Percentiles rank a stretch among this genome's conserved stretches.
phyloP scores from a whole-genome alignment of 2,329 filamentous ascomycete species.

The Plenodomus biglobosus region DNA sequence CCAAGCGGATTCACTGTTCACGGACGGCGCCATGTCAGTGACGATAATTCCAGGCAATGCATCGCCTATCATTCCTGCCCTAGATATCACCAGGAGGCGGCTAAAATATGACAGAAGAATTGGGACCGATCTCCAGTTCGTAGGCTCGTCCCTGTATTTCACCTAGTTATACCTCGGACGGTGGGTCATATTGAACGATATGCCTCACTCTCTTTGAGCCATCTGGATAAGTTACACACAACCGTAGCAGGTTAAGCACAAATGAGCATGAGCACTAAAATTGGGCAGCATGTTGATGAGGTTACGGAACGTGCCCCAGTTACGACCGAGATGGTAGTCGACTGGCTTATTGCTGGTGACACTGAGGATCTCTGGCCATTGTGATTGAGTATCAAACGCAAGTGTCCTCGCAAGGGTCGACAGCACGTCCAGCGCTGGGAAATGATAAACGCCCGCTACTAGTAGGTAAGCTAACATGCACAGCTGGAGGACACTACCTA shows the following conservation, averaged over 20 bases:
- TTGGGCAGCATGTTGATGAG: slow-evolving; percentile 39
- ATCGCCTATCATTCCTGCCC: slow-evolving; percentile 23
- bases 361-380: slow-evolving; percentile 29
- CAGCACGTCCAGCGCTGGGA: slow-evolving; percentile 19
- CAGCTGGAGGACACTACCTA: not conserved
- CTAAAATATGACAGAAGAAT: slow-evolving; percentile 25
- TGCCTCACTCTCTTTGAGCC: slow-evolving; percentile 23
- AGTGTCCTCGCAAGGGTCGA: slow-evolving; percentile 16
- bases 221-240: slow-evolving; percentile 34
- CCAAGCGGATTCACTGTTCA: slow-evolving; percentile 7
- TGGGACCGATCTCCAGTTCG: slow-evolving; percentile 26
- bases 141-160: slow-evolving; percentile 35
- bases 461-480: slow-evolving; percentile 8
- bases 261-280: slow-evolving; percentile 28
- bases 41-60: slow-evolving; percentile 39
- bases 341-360: slow-evolving; percentile 20
- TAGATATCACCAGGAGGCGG: slow-evolving; percentile 41
- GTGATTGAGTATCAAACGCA: slow-evolving; percentile 34
- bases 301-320: slow-evolving; percentile 26
- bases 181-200: slow-evolving; percentile 50
- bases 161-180: slow-evolving; percentile 46
- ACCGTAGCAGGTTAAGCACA: slow-evolving; percentile 43
- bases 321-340: slow-evolving; percentile 29
- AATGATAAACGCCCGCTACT: slow-evolving; percentile 35
- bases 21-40: slow-evolving; percentile 27